Evolutionary conservation across 495 filamentous ascomycete genomes (phyloP).

Genomic region (Copromyces sp.): DNA sequence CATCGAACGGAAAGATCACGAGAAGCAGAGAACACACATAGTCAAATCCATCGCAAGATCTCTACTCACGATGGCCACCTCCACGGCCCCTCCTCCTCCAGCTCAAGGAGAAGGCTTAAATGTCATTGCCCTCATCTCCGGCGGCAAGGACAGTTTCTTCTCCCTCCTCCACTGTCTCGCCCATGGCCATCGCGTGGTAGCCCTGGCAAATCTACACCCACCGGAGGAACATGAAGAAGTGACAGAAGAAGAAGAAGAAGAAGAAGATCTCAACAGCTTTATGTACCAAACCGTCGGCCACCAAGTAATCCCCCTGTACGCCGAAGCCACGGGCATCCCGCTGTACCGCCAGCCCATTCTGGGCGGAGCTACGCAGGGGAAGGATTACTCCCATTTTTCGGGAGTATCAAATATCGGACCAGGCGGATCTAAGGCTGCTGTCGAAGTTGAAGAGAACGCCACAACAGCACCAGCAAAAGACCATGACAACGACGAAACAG

Average conservation of each 20-base stretch:
- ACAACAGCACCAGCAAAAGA: background rate
- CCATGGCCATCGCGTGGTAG: constrained; percentile 78
- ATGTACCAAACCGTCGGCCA: constrained; percentile 99
- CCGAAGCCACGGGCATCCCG: constrained; percentile 62
- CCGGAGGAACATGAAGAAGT: constrained; percentile 6
- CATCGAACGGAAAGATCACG: background rate
- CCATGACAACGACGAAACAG: constrained; percentile 61
- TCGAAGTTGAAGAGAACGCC: background rate
- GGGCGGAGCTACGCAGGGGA: constrained; percentile 56
- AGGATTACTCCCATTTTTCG: constrained; percentile 41
- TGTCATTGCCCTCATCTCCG: constrained; percentile 88
- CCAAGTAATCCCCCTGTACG: constrained; percentile 75
- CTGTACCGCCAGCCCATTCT: constrained; percentile 66
- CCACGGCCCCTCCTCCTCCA: background rate
- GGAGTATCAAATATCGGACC: background rate
- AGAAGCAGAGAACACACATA: background rate
- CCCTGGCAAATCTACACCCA: constrained; percentile 81
- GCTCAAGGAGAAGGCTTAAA: constrained; percentile 40
- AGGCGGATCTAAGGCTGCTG: background rate
- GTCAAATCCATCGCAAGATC: background rate
- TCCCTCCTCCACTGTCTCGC: constrained; percentile 80
- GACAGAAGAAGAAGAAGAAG: constrained; percentile 24
- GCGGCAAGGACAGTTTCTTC: constrained; percentile 94
- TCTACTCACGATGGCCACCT: background rate
- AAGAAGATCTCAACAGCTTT: constrained; percentile 82